These are phyloP conservation scores for Lentinula sp. DNA, from an alignment of 768 basidiomycete species.

Conservation along the genomic window DNA sequence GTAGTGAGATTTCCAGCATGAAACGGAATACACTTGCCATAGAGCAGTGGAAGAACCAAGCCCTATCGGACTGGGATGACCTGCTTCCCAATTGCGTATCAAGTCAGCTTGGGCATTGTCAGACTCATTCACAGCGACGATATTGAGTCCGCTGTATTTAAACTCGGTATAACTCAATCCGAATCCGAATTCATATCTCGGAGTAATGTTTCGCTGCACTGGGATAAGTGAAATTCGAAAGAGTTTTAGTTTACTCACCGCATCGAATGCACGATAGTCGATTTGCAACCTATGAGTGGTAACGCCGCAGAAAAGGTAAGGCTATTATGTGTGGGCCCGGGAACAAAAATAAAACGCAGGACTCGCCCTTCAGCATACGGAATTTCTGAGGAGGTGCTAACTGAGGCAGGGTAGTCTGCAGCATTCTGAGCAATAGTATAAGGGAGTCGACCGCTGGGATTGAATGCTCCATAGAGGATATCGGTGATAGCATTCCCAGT, in stretches of 20 bases:
- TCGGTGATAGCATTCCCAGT: conserved; percentile 64
- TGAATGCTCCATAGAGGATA: conserved; percentile 63
- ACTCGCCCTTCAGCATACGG: conserved; percentile 52
- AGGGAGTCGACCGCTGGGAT: conserved; percentile 63
- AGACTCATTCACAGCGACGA: conserved; percentile 36
- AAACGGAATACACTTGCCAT: conserved; percentile 32
- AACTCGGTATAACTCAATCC: conserved; percentile 86
- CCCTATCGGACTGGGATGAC: conserved; percentile 44
- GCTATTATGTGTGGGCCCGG: no score
- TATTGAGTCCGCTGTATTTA: conserved; percentile 52
- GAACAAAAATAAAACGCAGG: neutral
- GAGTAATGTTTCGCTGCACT: conserved; percentile 57
- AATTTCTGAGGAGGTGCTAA: conserved; percentile 35
- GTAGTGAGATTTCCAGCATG: neutral
- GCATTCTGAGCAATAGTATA: conserved; percentile 66
- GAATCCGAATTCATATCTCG: conserved; percentile 87
- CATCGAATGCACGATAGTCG: conserved; percentile 70
- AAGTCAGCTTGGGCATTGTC: conserved; percentile 28
- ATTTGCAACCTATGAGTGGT: conserved; percentile 41
- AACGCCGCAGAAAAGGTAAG: neutral
- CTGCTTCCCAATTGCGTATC: conserved; percentile 45
- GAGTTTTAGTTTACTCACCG: conserved; percentile 29
- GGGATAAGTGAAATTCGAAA: conserved; percentile 1
- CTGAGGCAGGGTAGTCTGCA: conserved; percentile 49
- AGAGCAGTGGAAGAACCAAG: conserved; percentile 57